Evolutionary conservation across 495 filamentous ascomycete species (phyloP), one percentile per base, ranked within the genome.

Genomic region (Neurospora sp.): DNA sequence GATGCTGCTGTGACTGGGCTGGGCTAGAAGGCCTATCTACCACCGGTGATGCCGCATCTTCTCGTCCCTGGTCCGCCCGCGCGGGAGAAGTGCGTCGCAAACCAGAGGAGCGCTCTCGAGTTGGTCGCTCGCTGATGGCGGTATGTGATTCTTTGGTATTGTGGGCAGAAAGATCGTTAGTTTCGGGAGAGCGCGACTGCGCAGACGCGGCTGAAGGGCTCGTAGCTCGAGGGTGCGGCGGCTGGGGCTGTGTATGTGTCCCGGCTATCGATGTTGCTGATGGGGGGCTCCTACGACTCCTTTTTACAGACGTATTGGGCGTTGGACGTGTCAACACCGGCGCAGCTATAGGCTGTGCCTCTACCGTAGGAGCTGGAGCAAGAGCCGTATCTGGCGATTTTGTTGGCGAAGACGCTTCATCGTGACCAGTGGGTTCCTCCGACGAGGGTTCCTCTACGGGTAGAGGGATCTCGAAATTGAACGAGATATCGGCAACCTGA

Each of bases 401-500:
- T 35, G 75, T 74, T 37, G 76, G 73, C 7, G 80, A 47, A 61
- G 74, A 72, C 27, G 68, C 72, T 7, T 69, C 18, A 40, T 70
- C 16, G n/a, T 47, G n/a, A 5, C 22, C 39, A 44, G 72, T 71
- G 45, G 39, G 22, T 37, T 72, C 70, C 10, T 44, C 73, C 8
- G 31, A 20, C 16, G 41, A 71, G 20, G n/a, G n/a, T 18, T 69
- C n/a, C 35, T 70, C 69, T 75, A 80, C 80, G 40, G 73, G 77
- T 39, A 76, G 77, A 7, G 83, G 83, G 35, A 86, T 76, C 39
- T 82, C 75, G 71, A 85, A 83, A 8, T 78, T 81, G 71, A 86
- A 86, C 1, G 83, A 83, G 16, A 81, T 77, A 47, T 86, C 83
- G 42, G 78, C 83, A 39, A 86, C 82, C 72, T 84, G 80, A 73